These are phyloP conservation scores for Penicillium soppii DNA, from an alignment of 495 filamentous ascomycete species.

Conservation along the genomic window DNA sequence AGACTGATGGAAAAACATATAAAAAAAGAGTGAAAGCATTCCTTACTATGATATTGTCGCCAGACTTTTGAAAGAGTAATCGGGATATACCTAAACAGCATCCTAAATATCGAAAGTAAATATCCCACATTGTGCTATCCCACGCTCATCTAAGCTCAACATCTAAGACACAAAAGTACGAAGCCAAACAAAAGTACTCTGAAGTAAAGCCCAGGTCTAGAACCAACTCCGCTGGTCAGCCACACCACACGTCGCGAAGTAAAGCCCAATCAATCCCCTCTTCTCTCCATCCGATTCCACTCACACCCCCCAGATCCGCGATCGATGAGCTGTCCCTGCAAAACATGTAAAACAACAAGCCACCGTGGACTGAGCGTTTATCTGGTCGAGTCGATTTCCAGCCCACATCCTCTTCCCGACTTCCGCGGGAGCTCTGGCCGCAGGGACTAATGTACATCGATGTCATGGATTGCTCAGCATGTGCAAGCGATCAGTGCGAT, in stretches of 20 bases:
- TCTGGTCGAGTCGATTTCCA: conserved; percentile 18
- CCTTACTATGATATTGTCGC: too few species aligned
- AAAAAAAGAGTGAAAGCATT: too few species aligned
- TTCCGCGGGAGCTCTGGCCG: conserved; percentile 13
- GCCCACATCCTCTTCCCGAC: conserved; percentile 17
- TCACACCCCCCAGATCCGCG: background rate
- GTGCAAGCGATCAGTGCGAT: conserved; percentile 28
- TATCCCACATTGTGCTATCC: too few species aligned
- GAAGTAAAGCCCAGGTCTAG: background rate
- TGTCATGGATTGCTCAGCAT: conserved; percentile 20
- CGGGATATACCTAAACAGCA: too few species aligned
- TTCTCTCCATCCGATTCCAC: background rate
- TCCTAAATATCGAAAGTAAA: too few species aligned
- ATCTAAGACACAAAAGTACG: background rate
- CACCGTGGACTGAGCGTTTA: conserved; percentile 25
- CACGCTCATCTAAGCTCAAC: background rate
- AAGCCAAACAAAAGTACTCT: background rate
- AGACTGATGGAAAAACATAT: too few species aligned
- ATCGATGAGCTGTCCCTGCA: conserved; percentile 7
- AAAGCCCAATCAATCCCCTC: background rate
- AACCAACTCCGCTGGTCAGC: background rate
- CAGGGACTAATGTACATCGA: conserved; percentile 23
- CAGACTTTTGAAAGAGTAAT: too few species aligned
- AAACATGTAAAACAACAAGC: conserved; percentile 1
- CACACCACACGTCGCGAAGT: background rate